A percentile compares a stretch with the other conserved stretches of the same genome.
These are phyloP conservation scores for Gossypium schwendimanii DNA, from an alignment of 441 rosid species.

Conservation along the genomic window DNA sequence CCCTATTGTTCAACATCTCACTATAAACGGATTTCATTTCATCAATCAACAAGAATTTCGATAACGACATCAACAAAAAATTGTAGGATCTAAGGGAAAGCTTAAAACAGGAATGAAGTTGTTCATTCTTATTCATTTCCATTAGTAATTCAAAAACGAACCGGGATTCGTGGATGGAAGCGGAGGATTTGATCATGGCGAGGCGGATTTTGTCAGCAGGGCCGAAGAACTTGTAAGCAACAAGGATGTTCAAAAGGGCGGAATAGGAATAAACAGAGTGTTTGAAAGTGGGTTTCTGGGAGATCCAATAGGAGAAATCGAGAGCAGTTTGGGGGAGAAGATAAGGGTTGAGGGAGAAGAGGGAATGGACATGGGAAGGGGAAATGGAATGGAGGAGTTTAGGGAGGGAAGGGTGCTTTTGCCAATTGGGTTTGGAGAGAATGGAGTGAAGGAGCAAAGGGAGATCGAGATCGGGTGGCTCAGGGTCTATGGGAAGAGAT, in stretches of 20 bases:
- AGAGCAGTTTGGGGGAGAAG: constrained; percentile 56
- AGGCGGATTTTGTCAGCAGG: constrained; percentile 45
- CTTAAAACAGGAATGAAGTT: constrained; percentile 34
- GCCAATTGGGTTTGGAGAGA: constrained; percentile 53
- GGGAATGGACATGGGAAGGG: constrained; percentile 45
- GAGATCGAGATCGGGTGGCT: constrained; percentile 27
- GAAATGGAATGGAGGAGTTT: constrained; percentile 36
- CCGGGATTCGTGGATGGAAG: constrained; percentile 31
- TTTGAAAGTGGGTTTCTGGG: constrained; percentile 38
- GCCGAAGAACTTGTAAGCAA: constrained; percentile 24
- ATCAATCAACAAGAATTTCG: constrained; percentile 48
- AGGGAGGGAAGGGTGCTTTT: constrained; percentile 35
- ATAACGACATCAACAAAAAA: constrained; percentile 48
- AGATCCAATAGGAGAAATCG: constrained; percentile 50
- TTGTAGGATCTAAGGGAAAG: constrained; percentile 54
- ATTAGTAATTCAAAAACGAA: constrained; percentile 36
- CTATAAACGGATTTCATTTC: constrained; percentile 49
- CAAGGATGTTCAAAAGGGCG: constrained; percentile 42
- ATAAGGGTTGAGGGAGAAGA: constrained; percentile 34
- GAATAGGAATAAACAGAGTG: constrained; percentile 50
- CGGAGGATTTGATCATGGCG: constrained; percentile 47
- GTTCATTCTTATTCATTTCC: constrained; percentile 34
- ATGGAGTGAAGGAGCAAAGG: constrained; percentile 39
- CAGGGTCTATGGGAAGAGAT: constrained; percentile 20
- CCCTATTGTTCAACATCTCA: constrained; percentile 46